Percentiles rank a stretch among this genome's conserved stretches.
Evolutionary conservation across 2,329 filamentous ascomycete species (phyloP).

Genomic region (Cryphonectria radicalis): DNA sequence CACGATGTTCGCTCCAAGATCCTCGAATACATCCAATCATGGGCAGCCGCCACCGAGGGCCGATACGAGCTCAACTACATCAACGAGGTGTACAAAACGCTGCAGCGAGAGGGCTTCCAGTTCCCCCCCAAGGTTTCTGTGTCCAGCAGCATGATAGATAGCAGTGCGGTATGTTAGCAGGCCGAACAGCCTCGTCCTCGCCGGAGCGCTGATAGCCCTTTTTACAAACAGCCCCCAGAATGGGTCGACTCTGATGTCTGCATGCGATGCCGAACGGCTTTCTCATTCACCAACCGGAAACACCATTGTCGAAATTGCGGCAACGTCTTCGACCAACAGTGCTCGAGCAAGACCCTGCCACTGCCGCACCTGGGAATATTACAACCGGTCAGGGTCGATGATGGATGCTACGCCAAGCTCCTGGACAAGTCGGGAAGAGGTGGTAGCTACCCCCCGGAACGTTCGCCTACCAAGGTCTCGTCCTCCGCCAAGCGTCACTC

Average conservation of each 20-base stretch:
- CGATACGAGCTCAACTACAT: slow-evolving; percentile 85
- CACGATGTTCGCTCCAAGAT: slow-evolving; percentile 87
- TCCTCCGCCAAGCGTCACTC: slow-evolving; percentile 65
- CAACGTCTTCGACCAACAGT: slow-evolving; percentile 95
- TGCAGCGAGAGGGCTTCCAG: slow-evolving; percentile 83
- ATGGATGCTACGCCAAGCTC: slow-evolving; percentile 90
- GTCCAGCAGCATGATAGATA: slow-evolving; percentile 97
- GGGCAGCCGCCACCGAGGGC: slow-evolving; percentile 88
- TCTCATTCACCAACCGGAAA: slow-evolving; percentile 97
- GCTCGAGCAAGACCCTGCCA: slow-evolving; percentile 85
- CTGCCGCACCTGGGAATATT: slow-evolving; percentile 92
- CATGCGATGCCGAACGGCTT: slow-evolving; percentile 94
- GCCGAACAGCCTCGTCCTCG: slow-evolving; percentile 40
- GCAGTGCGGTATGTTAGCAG: slow-evolving; percentile 71
- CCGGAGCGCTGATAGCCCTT: background rate
- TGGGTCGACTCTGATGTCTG: slow-evolving; percentile 98
- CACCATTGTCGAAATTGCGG: slow-evolving; percentile 98
- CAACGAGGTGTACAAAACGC: slow-evolving; percentile 78
- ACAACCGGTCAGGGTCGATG: slow-evolving; percentile 90
- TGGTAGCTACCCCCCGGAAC: slow-evolving; percentile 40
- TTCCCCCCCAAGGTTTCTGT: slow-evolving; percentile 89
- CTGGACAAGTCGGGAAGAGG: slow-evolving; percentile 70
- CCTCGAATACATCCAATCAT: slow-evolving; percentile 88
- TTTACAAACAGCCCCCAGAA: slow-evolving; percentile 74
- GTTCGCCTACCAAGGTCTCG: slow-evolving; percentile 49